Conservation (phyloP, 441 rosid species). For the Populus hybrid region DNA sequence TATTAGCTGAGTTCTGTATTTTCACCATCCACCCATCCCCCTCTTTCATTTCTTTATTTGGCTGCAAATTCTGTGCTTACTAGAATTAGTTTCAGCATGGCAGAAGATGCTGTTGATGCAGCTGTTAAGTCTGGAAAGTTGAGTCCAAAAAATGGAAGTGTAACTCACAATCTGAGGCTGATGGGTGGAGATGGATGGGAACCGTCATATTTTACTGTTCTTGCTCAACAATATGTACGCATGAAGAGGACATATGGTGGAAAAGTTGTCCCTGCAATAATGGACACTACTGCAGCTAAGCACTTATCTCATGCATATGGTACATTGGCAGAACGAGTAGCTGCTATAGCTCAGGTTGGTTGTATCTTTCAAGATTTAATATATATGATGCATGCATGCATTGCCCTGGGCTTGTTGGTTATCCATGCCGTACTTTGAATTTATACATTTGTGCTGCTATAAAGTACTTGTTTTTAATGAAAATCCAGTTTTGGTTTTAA, state of each 20-base stretch:
- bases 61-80: constrained; percentile 23
- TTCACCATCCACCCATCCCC: neutral
- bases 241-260: constrained; percentile 78
- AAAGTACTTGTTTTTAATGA: too few species aligned
- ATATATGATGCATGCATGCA: neutral
- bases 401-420: neutral
- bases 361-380: neutral
- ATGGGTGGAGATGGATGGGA: constrained; percentile 91
- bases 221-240: constrained; percentile 83
- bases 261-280: constrained; percentile 75
- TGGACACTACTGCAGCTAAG: constrained; percentile 86
- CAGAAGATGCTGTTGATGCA: constrained; percentile 92
- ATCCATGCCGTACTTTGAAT: neutral
- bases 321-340: constrained; percentile 71
- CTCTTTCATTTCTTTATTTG: neutral
- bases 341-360: constrained; percentile 83
- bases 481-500: neutral
- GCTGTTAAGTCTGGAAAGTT: constrained; percentile 78
- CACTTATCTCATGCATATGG: constrained; percentile 94
- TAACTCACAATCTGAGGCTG: constrained; percentile 53
- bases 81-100: constrained; percentile 68
- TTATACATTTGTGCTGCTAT: neutral
- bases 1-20: neutral
- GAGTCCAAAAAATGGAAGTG: constrained; percentile 55
- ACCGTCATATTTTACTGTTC: constrained; percentile 74